Percentiles rank a stretch among this genome's conserved stretches.
These are phyloP conservation scores for Tylopilus sp. DNA, from an alignment of 768 basidiomycete genomes.

Conservation along the genomic window DNA sequence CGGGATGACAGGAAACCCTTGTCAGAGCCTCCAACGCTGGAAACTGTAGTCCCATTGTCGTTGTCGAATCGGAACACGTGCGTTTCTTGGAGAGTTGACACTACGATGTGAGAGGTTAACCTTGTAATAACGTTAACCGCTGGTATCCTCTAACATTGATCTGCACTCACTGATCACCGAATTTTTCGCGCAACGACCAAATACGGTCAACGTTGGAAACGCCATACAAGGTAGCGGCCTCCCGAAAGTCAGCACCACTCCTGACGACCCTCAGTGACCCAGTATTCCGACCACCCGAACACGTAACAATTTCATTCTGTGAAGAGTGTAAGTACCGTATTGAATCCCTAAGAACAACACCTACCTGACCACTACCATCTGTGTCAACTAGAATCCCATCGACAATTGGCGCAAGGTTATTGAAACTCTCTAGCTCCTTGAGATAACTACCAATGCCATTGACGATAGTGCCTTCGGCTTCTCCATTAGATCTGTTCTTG, in stretches of 20 bases:
- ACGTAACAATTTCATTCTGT: constrained; percentile 80
- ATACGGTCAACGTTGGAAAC: constrained; percentile 53
- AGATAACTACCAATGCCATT: constrained; percentile 54
- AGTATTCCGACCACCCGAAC: constrained; percentile 75
- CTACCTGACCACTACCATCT: constrained; percentile 68
- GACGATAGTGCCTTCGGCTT: constrained; percentile 45
- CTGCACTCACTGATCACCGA: constrained; percentile 46
- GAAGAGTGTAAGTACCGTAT: neutral
- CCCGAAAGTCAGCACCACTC: constrained; percentile 78
- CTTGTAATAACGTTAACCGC: constrained; percentile 31
- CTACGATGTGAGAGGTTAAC: constrained; percentile 51
- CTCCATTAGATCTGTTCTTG: constrained; percentile 31
- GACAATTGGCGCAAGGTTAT: constrained; percentile 79
- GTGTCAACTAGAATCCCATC: constrained; percentile 77
- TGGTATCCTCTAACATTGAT: neutral
- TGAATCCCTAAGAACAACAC: constrained; percentile 10
- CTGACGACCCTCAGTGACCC: constrained; percentile 77
- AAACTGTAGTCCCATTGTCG: constrained; percentile 13
- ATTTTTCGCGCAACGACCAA: constrained; percentile 55
- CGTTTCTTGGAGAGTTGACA: constrained; percentile 57
- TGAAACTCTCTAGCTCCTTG: constrained; percentile 58
- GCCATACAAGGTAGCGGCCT: constrained; percentile 56
- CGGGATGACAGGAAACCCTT: constrained; percentile 49
- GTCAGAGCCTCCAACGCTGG: constrained; percentile 34
- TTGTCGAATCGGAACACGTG: constrained; percentile 50